Base-by-base conservation (phyloP, 257 asterid genomes). In the Craterostigma plantagineum region DNA sequence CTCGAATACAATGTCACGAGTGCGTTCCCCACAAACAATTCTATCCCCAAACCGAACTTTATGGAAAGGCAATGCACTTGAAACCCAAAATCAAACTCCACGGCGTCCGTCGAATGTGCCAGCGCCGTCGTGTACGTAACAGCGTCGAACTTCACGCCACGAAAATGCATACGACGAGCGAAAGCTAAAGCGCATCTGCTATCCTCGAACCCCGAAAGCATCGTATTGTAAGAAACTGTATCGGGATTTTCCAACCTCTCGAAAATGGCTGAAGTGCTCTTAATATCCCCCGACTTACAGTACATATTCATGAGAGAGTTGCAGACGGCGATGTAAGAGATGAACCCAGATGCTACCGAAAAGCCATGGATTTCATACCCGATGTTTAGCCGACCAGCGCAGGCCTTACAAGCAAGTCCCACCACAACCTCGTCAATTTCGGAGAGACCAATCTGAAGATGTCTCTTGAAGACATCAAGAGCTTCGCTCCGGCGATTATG, bases 261-360 rank as follows among this genome's bases (percentile, higher is more conserved):
- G 38, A 86, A 78, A 13, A 81, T 63, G 40, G 62, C 42, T 38
- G 68, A 52, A 13, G 95, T 84, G 42, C n/a, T 50, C 59, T 52
- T 36, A 16, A 63, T 62, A 38, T 62, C 53, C 35, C 69, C 57
- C 9, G 81, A 76, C 52, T 74, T 86, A 52, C 67, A 63, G 62
- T 78, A 81, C 82, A 86, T 46, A 52, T 70, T 81, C 93, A 81
- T 86, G 58, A 86, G 56, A 7, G 97, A 81, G 74, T 86, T 86
- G 14, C 78, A 70, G 4, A 81, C 93, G 4, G 69, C 61, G 40
- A 70, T 61, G 27, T 51, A 56, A 30, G 35, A 38, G 35, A 54
- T 42, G 36, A 63, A 65, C 34, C 84, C 92, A 4, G 76, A 61
- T 10, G 49, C 61, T 13, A 72, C 42, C 0, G 73, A 68, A 23